These are phyloP conservation scores for Talaromyces sp. DNA, from an alignment of 2,329 filamentous ascomycete species.

Conservation along the genomic window DNA sequence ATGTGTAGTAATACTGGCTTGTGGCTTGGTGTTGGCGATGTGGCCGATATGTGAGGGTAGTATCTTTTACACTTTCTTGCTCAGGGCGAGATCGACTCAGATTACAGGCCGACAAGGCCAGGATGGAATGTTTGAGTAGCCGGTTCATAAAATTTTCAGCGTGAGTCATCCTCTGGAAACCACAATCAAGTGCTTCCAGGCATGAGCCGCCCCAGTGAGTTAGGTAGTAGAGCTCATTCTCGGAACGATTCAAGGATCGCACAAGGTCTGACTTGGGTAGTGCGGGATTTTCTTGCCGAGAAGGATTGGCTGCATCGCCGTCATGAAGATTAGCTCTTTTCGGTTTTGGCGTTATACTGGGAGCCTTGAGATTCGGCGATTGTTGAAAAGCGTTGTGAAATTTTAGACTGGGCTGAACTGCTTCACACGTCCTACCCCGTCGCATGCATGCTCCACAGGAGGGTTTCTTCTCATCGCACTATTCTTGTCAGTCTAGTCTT, in stretches of 20 bases:
- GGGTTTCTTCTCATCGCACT: neutral
- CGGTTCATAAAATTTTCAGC: neutral
- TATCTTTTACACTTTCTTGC: neutral
- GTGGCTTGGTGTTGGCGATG: neutral
- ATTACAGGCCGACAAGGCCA: neutral
- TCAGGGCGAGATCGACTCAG: neutral
- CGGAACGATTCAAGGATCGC: neutral
- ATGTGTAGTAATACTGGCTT: neutral
- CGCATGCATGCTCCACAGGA: neutral
- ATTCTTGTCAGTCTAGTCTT: neutral
- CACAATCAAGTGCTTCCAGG: neutral
- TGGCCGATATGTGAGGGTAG: neutral
- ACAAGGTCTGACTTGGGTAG: neutral
- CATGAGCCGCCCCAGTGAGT: neutral
- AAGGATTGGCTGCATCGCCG: neutral
- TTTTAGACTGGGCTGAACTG: conserved; percentile 2
- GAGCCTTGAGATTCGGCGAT: neutral
- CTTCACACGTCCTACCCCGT: conserved; percentile 3
- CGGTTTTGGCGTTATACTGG: neutral
- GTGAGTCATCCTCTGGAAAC: neutral
- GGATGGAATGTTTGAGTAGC: neutral
- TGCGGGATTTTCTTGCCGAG: neutral
- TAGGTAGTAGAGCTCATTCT: neutral
- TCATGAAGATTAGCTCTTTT: neutral
- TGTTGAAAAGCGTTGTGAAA: neutral